Evolutionary conservation across 2,329 filamentous ascomycete genomes (phyloP).

Genomic region (Aspergillus pseudoglaucus): DNA sequence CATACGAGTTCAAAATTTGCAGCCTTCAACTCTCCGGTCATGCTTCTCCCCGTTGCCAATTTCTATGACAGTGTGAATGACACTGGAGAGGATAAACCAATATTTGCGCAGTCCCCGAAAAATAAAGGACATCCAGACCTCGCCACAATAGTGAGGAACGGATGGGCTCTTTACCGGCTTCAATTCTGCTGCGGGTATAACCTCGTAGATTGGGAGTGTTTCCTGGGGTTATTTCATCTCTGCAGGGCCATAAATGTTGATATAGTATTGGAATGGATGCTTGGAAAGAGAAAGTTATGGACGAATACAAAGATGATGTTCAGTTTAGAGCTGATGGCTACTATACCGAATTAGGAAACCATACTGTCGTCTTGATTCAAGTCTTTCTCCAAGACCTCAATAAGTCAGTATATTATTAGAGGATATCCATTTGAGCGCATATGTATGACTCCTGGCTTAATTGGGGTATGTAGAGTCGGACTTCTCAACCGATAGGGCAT

Average conservation of each 20-base stretch:
- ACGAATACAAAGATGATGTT: constrained; percentile 24
- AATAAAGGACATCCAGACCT: constrained; percentile 32
- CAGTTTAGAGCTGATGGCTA: neutral
- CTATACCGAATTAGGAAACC: too few relatives aligned
- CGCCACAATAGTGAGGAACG: constrained; percentile 31
- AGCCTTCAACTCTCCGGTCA: constrained; percentile 40
- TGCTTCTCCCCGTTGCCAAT: constrained; percentile 35
- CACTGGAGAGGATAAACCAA: constrained; percentile 34
- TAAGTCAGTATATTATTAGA: too few relatives aligned
- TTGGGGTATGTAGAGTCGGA: too few relatives aligned
- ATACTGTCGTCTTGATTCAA: too few relatives aligned
- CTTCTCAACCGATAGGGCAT: too few relatives aligned
- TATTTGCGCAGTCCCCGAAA: constrained; percentile 30
- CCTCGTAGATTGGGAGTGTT: constrained; percentile 39
- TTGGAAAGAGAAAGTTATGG: constrained; percentile 32
- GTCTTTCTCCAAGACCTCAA: too few relatives aligned
- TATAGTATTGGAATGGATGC: constrained; percentile 29
- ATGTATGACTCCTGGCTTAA: too few relatives aligned
- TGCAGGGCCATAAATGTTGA: constrained; percentile 29
- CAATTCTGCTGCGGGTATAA: constrained; percentile 40
- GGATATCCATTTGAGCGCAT: too few relatives aligned
- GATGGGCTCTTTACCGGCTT: constrained; percentile 35
- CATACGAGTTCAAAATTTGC: constrained; percentile 25
- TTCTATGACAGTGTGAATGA: constrained; percentile 34
- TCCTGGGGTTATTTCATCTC: constrained; percentile 37